Percentiles rank a stretch among this genome's conserved stretches.
Evolutionary conservation across 2,329 filamentous ascomycete species (phyloP).

Genomic region (Scedosporium apiospermum): DNA sequence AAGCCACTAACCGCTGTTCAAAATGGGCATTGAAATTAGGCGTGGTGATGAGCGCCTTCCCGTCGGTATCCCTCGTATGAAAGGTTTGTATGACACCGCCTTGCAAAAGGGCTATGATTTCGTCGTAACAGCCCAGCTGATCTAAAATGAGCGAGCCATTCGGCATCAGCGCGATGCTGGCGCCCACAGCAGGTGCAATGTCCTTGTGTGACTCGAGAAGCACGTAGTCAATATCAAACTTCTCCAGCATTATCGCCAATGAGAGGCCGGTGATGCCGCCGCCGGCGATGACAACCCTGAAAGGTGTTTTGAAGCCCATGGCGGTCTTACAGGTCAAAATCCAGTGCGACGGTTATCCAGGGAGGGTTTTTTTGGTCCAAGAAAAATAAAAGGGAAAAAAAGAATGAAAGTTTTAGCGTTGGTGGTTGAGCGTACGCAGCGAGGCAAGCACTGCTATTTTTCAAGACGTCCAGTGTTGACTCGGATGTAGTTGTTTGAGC

Average conservation of each 20-base stretch:
- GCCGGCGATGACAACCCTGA: constrained; percentile 30
- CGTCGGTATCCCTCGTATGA: not conserved
- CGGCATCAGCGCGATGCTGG: constrained; percentile 34
- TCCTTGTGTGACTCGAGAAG: constrained; percentile 32
- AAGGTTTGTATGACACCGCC: not conserved
- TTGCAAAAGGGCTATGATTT: not conserved
- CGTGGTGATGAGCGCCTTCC: not conserved
- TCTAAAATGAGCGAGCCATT: constrained; percentile 36
- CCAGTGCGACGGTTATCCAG: too few species aligned
- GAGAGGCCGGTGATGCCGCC: constrained; percentile 34
- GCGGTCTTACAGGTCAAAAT: too few species aligned
- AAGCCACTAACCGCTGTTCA: not conserved
- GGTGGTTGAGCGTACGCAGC: too few species aligned
- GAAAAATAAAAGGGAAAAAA: too few species aligned
- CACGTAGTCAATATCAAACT: constrained; percentile 34
- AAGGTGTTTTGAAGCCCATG: constrained; percentile 22
- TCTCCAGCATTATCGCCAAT: constrained; percentile 28
- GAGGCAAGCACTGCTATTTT: too few species aligned
- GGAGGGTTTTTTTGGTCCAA: too few species aligned
- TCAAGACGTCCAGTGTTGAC: too few species aligned
- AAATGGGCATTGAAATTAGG: not conserved
- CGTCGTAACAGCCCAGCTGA: constrained; percentile 29
- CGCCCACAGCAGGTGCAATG: constrained; percentile 36
- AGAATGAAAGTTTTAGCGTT: too few species aligned
- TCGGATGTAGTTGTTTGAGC: too few species aligned